Percentiles rank a stretch among this genome's conserved stretches.
phyloP scores from a whole-genome alignment of 2,329 filamentous ascomycete genomes.

The Colletotrichum somersetense region DNA sequence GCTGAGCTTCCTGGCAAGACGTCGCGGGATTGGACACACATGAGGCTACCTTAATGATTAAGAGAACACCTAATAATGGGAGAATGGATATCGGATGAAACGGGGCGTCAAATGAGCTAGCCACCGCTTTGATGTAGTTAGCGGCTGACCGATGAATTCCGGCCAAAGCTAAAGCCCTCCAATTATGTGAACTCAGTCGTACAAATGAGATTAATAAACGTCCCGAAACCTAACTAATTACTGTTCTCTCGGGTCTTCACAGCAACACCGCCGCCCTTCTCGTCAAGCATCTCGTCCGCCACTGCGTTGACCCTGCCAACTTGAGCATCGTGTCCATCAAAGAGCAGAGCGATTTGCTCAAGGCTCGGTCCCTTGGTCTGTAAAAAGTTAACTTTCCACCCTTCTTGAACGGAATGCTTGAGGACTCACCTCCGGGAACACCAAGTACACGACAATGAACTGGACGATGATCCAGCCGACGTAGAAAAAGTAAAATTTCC shows the following conservation, averaged over 20 bases:
- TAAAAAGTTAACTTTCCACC: background rate
- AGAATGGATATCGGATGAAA: background rate
- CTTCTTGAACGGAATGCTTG: fast-evolving
- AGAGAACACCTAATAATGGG: too few species aligned
- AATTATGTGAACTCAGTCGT: background rate
- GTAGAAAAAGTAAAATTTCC: constrained; percentile 71
- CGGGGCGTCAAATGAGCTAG: background rate
- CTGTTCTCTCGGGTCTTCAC: constrained; percentile 22
- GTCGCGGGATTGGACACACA: background rate
- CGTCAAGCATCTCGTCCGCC: constrained; percentile 36
- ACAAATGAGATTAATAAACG: background rate
- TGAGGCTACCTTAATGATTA: background rate
- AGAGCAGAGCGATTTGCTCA: constrained; percentile 43
- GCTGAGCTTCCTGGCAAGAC: background rate
- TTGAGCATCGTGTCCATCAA: constrained; percentile 38
- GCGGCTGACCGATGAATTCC: background rate
- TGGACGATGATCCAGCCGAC: constrained; percentile 52
- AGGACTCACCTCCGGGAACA: constrained; percentile 42
- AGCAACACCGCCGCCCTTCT: constrained; percentile 12
- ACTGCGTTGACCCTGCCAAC: constrained; percentile 30
- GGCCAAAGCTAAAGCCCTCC: background rate
- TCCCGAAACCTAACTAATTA: background rate
- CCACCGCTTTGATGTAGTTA: background rate
- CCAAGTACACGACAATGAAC: constrained; percentile 54
- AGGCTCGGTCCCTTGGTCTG: constrained; percentile 43